Evolutionary conservation across 129 eudicot species (phyloP), one percentile per base, ranked within the genome.

Genomic region (Flaveria ramosissima): DNA sequence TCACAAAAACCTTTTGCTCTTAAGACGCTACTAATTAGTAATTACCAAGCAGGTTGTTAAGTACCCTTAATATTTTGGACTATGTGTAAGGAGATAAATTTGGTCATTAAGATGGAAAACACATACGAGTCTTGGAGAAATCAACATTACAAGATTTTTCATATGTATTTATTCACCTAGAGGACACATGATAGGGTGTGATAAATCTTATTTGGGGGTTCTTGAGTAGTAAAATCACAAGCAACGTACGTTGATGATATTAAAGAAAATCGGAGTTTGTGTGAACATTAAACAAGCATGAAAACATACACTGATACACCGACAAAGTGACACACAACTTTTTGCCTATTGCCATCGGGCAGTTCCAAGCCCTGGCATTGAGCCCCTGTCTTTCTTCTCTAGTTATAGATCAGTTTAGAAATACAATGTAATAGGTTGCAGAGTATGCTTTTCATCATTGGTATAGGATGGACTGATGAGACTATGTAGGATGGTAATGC

Each of bases 261-360:
- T 55, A 55, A 55, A 55, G 61, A 55, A 9, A 17, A 55, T 0
- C 7, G 61, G 19, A 23, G 19, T 12, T 32, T 32, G 39, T 32
- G 39, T 4, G 39, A 55, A 55, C 61, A 16, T 59, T 24, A n/a
- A 59, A 61, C 68, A 61, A 61, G 42, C 68, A 61, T 61, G 43
- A 62, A 59, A 62, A 62, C 68, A 62, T 62, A 13, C 45, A 62
- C 19, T 4, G 19, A 27, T 62, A 26, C 42, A 27, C 11, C 30
- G 14, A 62, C 30, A 19, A 0, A 14, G 15, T 62, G 30, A 42
- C 68, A 26, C 26, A 9, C 39, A 32, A 32, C 7, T 32, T 7
- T 32, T 32, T 43, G 9, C 47, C 12, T 43, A 43, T 43, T 26
- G 8, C 60, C 23, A 24, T 8, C 12, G 21, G 41, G 21, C 26